Percentiles rank a stretch among this genome's conserved stretches.
Conservation (phyloP, 129 eudicot genomes). For the Pseudognaphalium luteoalbum region DNA sequence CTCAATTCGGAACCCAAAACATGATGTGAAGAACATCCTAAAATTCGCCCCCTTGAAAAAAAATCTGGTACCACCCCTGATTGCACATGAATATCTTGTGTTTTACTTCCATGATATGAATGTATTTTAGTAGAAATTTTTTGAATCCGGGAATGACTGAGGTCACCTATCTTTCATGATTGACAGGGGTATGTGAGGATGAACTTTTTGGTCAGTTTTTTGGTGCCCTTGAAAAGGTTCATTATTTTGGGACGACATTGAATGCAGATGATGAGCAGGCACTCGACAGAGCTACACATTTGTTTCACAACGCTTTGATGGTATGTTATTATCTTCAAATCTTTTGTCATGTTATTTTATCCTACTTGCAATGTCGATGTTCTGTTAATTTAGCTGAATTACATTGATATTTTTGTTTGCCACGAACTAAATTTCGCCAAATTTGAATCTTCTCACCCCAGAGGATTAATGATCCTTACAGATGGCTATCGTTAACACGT, state of each 20-base stretch:
- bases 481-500: background rate
- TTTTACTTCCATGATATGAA: background rate
- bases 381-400: background rate
- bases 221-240: conserved; percentile 71
- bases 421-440: background rate
- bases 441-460: background rate
- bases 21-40: no score
- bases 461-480: background rate
- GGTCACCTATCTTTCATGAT: conserved; percentile 11
- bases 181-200: conserved; percentile 61
- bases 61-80: no score
- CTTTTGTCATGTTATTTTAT: background rate
- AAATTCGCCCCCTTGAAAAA: no score
- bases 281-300: conserved; percentile 68
- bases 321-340: conserved; percentile 37
- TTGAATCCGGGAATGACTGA: background rate
- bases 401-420: background rate
- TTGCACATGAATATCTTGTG: no score
- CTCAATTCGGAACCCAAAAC: no score
- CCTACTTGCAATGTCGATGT: background rate
- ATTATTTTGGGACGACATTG: conserved; percentile 53
- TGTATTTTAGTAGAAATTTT: background rate
- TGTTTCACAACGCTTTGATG: conserved; percentile 66
- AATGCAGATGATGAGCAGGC: conserved; percentile 75
- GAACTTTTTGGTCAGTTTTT: conserved; percentile 82